Evolutionary conservation across 2,329 filamentous ascomycete species (phyloP), one percentile per base, ranked within the genome.

Genomic region (Neonectria faginata): DNA sequence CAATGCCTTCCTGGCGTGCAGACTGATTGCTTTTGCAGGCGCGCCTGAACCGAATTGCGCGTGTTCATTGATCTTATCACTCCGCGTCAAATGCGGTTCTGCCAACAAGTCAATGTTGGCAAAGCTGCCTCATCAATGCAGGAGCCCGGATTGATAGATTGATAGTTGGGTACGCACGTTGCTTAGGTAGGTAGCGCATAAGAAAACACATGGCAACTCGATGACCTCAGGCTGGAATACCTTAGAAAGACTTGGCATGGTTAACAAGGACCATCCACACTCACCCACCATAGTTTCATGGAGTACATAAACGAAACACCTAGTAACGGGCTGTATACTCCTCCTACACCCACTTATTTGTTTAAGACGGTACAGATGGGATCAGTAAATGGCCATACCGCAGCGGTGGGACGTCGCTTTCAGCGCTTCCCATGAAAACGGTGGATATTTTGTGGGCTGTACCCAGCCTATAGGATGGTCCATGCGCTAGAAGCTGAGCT

Each of bases 291-390:
- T 64, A 55, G 42, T 47, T 59, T 45, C 42, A 56, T 52, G 56
- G 61, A 64, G 51, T 51, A 59, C 56, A 56, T 50, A 36, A 58
- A 36, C 44, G 12, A 60, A 18, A 29, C 36, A 59, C 42, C 56
- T 56, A 56, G 44, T 10, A 45, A 60, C 51, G 56, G 56, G 39
- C 50, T 18, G 55, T 48, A 42, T 59, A 56, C 44, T 29, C 53
- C 55, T 18, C 3, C 22, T 20, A 33, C 39, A 44, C 31, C 52
- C 44, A 48, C 47, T 25, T 29, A 31, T 51, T 57, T 45, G 39
- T 56, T 22, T 27, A 29, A 58, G 33, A 33, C 29, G 45, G 53
- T 18, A 33, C 36, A 39, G 60, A 48, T 48, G 25, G 25, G 47
- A 50, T 50, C 47, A 29, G 22, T 41, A 22, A 57, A 42, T 42